Conservation (phyloP, 176 grass and related monocot genomes). For the Paspalum vaginatum region DNA sequence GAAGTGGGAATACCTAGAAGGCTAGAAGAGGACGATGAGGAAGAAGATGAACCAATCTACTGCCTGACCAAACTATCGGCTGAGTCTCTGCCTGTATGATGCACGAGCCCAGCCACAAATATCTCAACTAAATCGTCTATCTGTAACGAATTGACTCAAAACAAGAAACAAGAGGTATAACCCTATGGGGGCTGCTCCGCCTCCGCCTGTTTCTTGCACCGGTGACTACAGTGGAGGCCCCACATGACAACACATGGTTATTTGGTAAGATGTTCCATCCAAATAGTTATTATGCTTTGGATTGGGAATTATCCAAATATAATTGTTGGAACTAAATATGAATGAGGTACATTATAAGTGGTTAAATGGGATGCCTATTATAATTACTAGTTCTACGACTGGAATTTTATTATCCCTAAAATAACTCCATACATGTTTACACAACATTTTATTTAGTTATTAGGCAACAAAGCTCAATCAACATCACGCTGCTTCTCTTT, state of each 20-base stretch:
- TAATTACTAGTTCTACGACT: neutral
- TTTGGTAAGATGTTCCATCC: conserved; percentile 24
- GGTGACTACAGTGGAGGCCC: no score
- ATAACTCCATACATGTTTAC: neutral
- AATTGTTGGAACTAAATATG: neutral
- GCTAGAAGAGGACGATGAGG: no score
- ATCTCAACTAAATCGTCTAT: no score
- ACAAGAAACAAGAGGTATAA: no score
- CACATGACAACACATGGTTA: neutral
- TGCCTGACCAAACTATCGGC: no score
- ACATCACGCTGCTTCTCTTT: conserved; percentile 1
- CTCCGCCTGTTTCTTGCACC: no score
- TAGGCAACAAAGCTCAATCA: neutral
- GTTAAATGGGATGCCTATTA: neutral
- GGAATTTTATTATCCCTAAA: conserved; percentile 11
- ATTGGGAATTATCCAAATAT: neutral
- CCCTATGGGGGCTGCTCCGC: no score
- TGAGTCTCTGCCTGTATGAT: no score
- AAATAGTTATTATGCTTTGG: conserved; percentile 18
- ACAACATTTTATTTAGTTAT: neutral
- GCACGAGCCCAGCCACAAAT: no score
- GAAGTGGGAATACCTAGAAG: no score
- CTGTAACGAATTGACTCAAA: no score
- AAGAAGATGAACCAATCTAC: no score
- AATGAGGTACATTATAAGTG: neutral